Conservation (phyloP, 2,329 filamentous ascomycete species). For the Ophiostoma ips region DNA sequence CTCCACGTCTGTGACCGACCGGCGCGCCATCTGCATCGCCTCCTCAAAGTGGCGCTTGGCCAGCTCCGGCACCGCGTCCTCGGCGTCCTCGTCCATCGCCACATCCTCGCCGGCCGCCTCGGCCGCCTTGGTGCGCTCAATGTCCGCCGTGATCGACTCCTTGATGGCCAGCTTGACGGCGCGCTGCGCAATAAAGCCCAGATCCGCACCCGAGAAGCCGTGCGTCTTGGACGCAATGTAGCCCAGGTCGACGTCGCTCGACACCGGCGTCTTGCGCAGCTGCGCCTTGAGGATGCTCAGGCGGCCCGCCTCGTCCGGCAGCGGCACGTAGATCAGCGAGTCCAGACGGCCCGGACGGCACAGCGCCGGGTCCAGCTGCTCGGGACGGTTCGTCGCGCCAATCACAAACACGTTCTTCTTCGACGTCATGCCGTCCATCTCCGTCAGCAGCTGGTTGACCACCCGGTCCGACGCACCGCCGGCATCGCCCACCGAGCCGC, state of each 20-base stretch:
- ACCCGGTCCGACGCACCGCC: conserved; percentile 98
- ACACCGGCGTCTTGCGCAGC: conserved; percentile 93
- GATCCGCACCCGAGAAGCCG: conserved; percentile 98
- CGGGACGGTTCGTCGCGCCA: conserved; percentile 93
- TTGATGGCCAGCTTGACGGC: conserved; percentile 99
- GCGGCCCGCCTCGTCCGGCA: conserved; percentile 84
- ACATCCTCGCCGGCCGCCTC: conserved; percentile 71
- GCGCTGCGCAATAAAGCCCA: conserved; percentile 97
- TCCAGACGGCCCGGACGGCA: conserved; percentile 98
- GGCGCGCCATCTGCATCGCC: conserved; percentile 88
- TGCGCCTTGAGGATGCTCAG: conserved; percentile 85
- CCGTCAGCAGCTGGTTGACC: conserved; percentile 96
- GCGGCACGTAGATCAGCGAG: conserved; percentile 93
- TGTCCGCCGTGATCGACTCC: conserved; percentile 79
- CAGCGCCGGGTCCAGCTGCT: conserved; percentile 94
- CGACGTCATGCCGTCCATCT: conserved; percentile 99
- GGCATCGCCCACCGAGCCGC: conserved; percentile 88
- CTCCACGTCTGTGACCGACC: conserved; percentile 92
- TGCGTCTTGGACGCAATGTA: conserved; percentile 96
- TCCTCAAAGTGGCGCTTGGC: conserved; percentile 97
- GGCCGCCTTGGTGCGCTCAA: conserved; percentile 78
- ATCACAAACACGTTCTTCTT: conserved; percentile 99
- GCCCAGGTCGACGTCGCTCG: conserved; percentile 70
- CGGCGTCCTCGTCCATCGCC: conserved; percentile 70
- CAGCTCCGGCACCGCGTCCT: conserved; percentile 90